These are phyloP conservation scores for Colletotrichum plurivorum DNA, from an alignment of 2,329 filamentous ascomycete species.

Conservation along the genomic window DNA sequence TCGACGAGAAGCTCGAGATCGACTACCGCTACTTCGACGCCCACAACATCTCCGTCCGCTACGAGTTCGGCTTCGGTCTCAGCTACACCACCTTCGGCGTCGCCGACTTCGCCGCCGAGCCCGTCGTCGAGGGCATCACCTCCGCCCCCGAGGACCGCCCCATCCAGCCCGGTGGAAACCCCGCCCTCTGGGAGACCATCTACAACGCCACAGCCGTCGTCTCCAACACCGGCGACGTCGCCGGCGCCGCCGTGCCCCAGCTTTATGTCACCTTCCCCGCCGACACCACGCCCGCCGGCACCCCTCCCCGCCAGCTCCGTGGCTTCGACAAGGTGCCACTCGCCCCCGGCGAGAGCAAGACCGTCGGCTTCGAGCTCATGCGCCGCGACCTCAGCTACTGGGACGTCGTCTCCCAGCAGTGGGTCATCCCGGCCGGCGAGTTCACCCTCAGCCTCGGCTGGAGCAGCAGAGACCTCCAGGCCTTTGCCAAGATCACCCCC, in stretches of 20 bases:
- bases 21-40: slow-evolving; percentile 78
- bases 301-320: slow-evolving; percentile 64
- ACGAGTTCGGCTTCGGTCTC: slow-evolving; percentile 79
- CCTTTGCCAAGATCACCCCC: slow-evolving; percentile 31
- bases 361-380: slow-evolving; percentile 61
- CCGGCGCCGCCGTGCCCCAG: slow-evolving; percentile 67
- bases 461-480: slow-evolving; percentile 46
- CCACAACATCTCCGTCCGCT: slow-evolving; percentile 70
- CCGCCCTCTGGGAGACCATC: slow-evolving; percentile 67
- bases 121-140: slow-evolving; percentile 45
- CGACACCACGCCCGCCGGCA: slow-evolving; percentile 53
- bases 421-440: slow-evolving; percentile 53
- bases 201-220: slow-evolving; percentile 62
- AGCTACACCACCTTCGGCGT: slow-evolving; percentile 77
- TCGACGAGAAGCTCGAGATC: slow-evolving; percentile 76
- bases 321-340: slow-evolving; percentile 67
- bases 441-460: slow-evolving; percentile 49
- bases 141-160: slow-evolving; percentile 46
- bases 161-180: slow-evolving; percentile 67
- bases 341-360: slow-evolving; percentile 54
- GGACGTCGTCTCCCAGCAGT: slow-evolving; percentile 59
- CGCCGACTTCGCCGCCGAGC: slow-evolving; percentile 48
- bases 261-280: slow-evolving; percentile 65
- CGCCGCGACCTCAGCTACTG: slow-evolving; percentile 65
- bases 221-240: slow-evolving; percentile 64